Evolutionary conservation across 2,329 filamentous ascomycete species (phyloP), one percentile per base, ranked within the genome.

Genomic region (Aspergillus ustus): DNA sequence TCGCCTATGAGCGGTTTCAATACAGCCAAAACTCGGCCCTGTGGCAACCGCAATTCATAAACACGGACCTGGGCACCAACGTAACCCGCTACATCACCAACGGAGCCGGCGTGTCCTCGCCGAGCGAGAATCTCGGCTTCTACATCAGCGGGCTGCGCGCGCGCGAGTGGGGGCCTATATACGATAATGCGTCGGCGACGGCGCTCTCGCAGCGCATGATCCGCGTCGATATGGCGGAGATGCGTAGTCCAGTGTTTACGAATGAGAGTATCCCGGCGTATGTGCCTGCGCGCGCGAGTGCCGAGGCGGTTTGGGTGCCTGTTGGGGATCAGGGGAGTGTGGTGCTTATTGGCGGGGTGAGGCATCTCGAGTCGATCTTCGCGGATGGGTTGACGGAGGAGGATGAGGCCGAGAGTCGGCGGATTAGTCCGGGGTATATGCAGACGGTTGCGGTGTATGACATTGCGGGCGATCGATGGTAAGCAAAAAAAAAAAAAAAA

Each of bases 121-220:
- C 89, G 0, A 91, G 88, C 0, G 89, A 92, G 73, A 88, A 91
- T 64, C 82, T 87, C 66, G 88, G 87, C 0, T 92, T 87, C 79
- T 91, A 91, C 67, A 90, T 92, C 65, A 85, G 87, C 0, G 90
- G 90, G 0, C 77, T 89, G 73, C 83, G 79, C 15, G 81, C 85
- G 0, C 73, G 79, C 0, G 73, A 75, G 13, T 82, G 77, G 68
- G 86, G 85, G 0, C 75, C 80, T 0, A 83, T 91, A 48, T 69
- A 70, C 9, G 56, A 70, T 7, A 56, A 61, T 1, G 15, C n/a
- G 5, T 78, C 81, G 31, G 69, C 73, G 0, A 77, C 78, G 2
- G 55, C 69, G 0, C 73, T 82, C 2, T 87, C 88, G 1, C 72
- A 85, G 59, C 85, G 77, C 1, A 75, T 92, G 31, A 85, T 92